phyloP scores from a whole-genome alignment of 2,329 filamentous ascomycete genomes.

The Diaporthe sp. region DNA sequence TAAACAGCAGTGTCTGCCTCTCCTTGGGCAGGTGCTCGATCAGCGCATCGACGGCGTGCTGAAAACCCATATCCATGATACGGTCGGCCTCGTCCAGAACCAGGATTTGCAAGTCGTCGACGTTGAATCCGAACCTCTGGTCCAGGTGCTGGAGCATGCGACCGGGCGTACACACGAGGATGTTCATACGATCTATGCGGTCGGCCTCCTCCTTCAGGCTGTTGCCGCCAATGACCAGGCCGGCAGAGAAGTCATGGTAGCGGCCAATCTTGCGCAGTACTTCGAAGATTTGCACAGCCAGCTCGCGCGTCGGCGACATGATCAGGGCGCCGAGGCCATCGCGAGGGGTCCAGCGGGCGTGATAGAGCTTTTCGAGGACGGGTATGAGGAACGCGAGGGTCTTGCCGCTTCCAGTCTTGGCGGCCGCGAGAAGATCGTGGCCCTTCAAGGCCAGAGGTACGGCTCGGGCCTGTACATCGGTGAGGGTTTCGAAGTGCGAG shows the following conservation, averaged over 20 bases:
- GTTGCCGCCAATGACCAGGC: constrained; percentile 94
- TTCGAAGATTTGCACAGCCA: constrained; percentile 97
- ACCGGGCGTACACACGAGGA: constrained; percentile 94
- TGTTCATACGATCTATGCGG: constrained; percentile 85
- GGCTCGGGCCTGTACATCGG: constrained; percentile 92
- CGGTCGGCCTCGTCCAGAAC: constrained; percentile 97
- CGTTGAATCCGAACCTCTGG: constrained; percentile 90
- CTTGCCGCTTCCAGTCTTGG: constrained; percentile 96
- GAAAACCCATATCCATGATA: constrained; percentile 98
- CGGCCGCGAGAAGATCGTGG: constrained; percentile 90
- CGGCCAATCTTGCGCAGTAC: constrained; percentile 91
- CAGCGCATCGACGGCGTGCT: constrained; percentile 90
- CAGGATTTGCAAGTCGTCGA: constrained; percentile 91
- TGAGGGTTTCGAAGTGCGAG: constrained; percentile 90
- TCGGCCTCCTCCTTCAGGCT: constrained; percentile 89
- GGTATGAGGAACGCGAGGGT: constrained; percentile 94
- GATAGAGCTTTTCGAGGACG: constrained; percentile 92
- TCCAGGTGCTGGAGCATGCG: constrained; percentile 96
- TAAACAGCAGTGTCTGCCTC: constrained; percentile 94
- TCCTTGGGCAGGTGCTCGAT: constrained; percentile 89
- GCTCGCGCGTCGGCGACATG: constrained; percentile 92
- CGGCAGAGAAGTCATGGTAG: constrained; percentile 91
- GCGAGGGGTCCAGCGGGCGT: constrained; percentile 88
- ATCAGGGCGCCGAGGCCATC: constrained; percentile 95
- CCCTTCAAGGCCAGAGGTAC: constrained; percentile 90